Base-by-base conservation (phyloP, 179 eudicot genomes). In the Sideroxylon spinosum region DNA sequence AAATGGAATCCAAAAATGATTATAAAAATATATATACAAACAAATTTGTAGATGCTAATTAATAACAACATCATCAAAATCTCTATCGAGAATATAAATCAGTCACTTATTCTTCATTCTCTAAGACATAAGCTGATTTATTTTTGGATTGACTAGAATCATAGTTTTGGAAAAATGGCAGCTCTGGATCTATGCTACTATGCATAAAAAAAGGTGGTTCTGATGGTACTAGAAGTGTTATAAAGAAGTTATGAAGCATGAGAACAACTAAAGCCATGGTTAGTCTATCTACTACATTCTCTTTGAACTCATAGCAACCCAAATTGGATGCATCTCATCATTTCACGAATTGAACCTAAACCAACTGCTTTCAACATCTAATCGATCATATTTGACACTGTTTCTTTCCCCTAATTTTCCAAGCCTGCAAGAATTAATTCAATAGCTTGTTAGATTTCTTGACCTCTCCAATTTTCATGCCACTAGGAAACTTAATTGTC, bases 261-360 rank as follows among this genome's bases (percentile, higher is more conserved):
- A 20, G 26, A 28, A 80, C 70, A 46, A 87, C 78, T 4, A 71
- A 63, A 6, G 88, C 80, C 86, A 89, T 88, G 0, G 74, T 66
- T 26, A 91, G 90, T 32, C 94, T 59, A 10, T 74, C 76, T 5
- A 22, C 83, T 3, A 25, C 83, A 2, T 59, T 59, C 49, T 84
- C 85, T n/a, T 75, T 88, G 94, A 56, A 88, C 90, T 57, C 95
- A 89, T 50, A 88, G 60, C 48, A 91, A 56, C 7, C 84, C 92
- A 9, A 83, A 79, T 48, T 90, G 80, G 10, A 86, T 79, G 59
- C 84, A 87, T 83, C 93, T 79, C 78, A 73, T 37, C 2, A 89
- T 69, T 20, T 86, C 88, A 0, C 22, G 44, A 37, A 73, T 71
- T 6, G 80, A 65, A 1, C 68, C 23, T 0, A 29, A 53, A 1